phyloP scores from a whole-genome alignment of 2,329 filamentous ascomycete species.

The Scedosporium apiospermum region DNA sequence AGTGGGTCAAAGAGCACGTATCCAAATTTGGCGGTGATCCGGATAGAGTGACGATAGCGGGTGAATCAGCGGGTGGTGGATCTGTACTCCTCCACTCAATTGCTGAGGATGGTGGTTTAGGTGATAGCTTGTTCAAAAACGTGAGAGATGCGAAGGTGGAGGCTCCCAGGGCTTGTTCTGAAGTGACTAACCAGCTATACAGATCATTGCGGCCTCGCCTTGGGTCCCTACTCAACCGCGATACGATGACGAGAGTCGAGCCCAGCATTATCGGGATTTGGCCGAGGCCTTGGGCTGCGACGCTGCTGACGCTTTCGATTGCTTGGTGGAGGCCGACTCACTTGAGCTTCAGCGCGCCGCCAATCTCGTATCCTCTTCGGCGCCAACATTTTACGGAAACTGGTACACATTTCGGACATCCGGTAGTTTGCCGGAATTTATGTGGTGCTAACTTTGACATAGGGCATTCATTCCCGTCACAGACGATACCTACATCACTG shows the following conservation, averaged over 20 bases:
- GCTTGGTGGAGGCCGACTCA: conserved; percentile 23
- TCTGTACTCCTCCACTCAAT: conserved; percentile 36
- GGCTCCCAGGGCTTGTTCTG: neutral
- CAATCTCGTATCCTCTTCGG: conserved; percentile 16
- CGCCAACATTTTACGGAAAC: conserved; percentile 4
- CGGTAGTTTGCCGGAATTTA: neutral
- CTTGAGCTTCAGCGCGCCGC: conserved; percentile 25
- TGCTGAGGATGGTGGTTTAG: conserved; percentile 29
- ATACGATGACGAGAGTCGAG: conserved; percentile 21
- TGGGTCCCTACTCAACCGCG: conserved; percentile 45
- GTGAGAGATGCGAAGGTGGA: conserved; percentile 5
- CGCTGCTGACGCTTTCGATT: conserved; percentile 16
- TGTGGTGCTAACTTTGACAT: conserved; percentile 15
- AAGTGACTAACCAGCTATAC: neutral
- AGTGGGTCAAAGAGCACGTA: conserved; percentile 44
- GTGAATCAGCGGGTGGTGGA: conserved; percentile 44
- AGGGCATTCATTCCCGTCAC: conserved; percentile 29
- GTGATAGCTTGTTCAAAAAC: conserved; percentile 35
- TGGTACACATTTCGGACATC: neutral
- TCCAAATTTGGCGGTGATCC: conserved; percentile 42
- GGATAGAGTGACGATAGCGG: conserved; percentile 40
- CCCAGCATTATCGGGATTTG: conserved; percentile 22
- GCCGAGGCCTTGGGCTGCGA: conserved; percentile 22
- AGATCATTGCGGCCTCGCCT: conserved; percentile 27
- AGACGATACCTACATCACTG: conserved; percentile 21